phyloP scores from a whole-genome alignment of 768 basidiomycete species.

The Trametes cubensis region DNA sequence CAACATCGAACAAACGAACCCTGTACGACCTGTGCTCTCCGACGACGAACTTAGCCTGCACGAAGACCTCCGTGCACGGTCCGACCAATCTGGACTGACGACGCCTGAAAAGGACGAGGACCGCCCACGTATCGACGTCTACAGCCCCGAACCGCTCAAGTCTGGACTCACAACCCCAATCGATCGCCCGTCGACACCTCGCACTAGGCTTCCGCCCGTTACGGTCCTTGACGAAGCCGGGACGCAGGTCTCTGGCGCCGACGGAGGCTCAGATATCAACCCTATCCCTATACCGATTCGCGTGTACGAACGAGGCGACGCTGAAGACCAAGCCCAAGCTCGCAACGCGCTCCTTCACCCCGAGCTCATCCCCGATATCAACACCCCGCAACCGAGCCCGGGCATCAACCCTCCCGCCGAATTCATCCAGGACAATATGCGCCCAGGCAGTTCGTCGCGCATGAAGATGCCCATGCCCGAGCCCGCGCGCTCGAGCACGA shows the following conservation, averaged over 20 bases:
- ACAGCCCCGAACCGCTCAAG: slow-evolving; percentile 20
- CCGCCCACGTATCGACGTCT: slow-evolving; percentile 18
- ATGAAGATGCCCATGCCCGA: slow-evolving; percentile 25
- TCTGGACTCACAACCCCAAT: slow-evolving; percentile 27
- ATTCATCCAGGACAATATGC: slow-evolving; percentile 4
- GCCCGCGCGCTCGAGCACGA: slow-evolving; percentile 14
- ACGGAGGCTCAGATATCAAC: slow-evolving; percentile 17
- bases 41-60: slow-evolving; percentile 23
- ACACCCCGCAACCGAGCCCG: slow-evolving; percentile 22
- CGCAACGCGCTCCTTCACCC: slow-evolving; percentile 21
- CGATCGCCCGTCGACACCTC: slow-evolving; percentile 20
- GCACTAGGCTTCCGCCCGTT: slow-evolving; percentile 20
- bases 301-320: slow-evolving; percentile 11
- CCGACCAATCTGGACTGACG: slow-evolving; percentile 29
- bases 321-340: slow-evolving; percentile 14
- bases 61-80: slow-evolving; percentile 6
- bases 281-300: slow-evolving; percentile 27
- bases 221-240: slow-evolving; percentile 24
- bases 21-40: slow-evolving; percentile 8
- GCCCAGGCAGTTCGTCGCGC: slow-evolving; percentile 18
- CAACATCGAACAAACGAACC: slow-evolving; percentile 11
- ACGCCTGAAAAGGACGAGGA: slow-evolving; percentile 25
- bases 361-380: slow-evolving; percentile 19
- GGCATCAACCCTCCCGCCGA: slow-evolving; percentile 21
- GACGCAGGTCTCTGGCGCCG: slow-evolving; percentile 14